Percentiles rank a stretch among this genome's conserved stretches.
phyloP scores from a whole-genome alignment of 495 filamentous ascomycete species.

The Penicillium chermesinum region DNA sequence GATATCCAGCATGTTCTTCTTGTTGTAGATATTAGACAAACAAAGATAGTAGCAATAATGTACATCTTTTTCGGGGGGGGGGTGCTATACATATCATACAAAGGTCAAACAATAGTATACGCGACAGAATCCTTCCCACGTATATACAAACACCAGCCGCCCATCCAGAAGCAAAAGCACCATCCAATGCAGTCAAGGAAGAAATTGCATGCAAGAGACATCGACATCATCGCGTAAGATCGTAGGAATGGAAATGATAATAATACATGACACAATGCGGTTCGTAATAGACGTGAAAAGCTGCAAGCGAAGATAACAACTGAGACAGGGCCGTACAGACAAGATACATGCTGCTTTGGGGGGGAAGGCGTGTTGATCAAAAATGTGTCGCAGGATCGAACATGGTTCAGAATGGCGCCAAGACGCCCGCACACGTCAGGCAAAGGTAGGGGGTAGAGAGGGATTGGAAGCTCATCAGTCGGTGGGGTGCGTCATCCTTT shows the following conservation, averaged over 20 bases:
- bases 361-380: slow-evolving; percentile 3
- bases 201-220: slow-evolving; percentile 19
- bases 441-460: slow-evolving; percentile 6
- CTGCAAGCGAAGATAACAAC: slow-evolving; percentile 16
- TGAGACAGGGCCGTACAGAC: slow-evolving; percentile 15
- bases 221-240: slow-evolving; percentile 24
- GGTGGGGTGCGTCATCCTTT: slow-evolving; percentile 14
- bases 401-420: slow-evolving; percentile 11
- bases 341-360: slow-evolving; percentile 11
- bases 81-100: not conserved
- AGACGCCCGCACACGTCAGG: slow-evolving; percentile 18
- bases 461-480: not conserved
- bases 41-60: slow-evolving; percentile 2
- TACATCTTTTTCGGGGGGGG: slow-evolving; percentile 4
- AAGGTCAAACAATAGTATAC: not conserved
- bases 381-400: slow-evolving; percentile 9
- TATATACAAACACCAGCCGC: slow-evolving; percentile 1
- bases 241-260: slow-evolving; percentile 20
- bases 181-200: slow-evolving; percentile 2
- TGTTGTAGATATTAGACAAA: not conserved
- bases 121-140: not conserved
- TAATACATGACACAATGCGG: slow-evolving; percentile 11
- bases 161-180: slow-evolving; percentile 1
- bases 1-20: not conserved
- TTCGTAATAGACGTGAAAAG: slow-evolving; percentile 26